These are phyloP conservation scores for Pichia sp. DNA, from an alignment of 1,139 yeast genomes.

Conservation along the genomic window DNA sequence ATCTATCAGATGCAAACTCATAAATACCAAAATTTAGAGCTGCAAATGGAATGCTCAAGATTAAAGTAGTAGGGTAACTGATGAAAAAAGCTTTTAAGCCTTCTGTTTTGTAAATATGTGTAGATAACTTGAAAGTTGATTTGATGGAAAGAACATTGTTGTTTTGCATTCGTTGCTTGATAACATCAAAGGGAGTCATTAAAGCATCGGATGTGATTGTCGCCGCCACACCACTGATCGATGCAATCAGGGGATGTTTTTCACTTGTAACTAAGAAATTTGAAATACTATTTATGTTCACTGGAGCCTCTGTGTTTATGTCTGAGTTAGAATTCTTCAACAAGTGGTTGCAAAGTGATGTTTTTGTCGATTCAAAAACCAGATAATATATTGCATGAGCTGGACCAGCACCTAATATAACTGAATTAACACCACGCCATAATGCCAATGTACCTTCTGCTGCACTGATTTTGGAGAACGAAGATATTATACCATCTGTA, in stretches of 20 bases:
- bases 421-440: constrained; percentile 94
- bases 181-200: constrained; percentile 96
- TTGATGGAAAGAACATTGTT: constrained; percentile 6
- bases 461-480: constrained; percentile 69
- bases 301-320: constrained; percentile 8
- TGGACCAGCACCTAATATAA: constrained; percentile 97
- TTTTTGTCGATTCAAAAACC: constrained; percentile 86
- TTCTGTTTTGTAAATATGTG: constrained; percentile 57
- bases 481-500: constrained; percentile 40
- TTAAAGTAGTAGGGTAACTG: constrained; percentile 90
- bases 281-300: constrained; percentile 13
- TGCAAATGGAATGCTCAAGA: constrained; percentile 92
- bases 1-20: constrained; percentile 68
- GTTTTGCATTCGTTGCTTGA: constrained; percentile 77
- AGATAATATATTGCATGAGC: constrained; percentile 97
- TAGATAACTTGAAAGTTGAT: constrained; percentile 30
- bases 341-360: constrained; percentile 35
- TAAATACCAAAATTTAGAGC: constrained; percentile 92
- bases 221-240: constrained; percentile 88
- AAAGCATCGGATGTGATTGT: constrained; percentile 90
- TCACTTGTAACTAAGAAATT: constrained; percentile 43
- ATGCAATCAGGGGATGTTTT: constrained; percentile 75
- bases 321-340: not conserved
- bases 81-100: constrained; percentile 82
- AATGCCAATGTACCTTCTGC: constrained; percentile 87